Evolutionary conservation across 1,139 yeast genomes (phyloP).

Genomic region (Magnusiomyces fungicola): DNA sequence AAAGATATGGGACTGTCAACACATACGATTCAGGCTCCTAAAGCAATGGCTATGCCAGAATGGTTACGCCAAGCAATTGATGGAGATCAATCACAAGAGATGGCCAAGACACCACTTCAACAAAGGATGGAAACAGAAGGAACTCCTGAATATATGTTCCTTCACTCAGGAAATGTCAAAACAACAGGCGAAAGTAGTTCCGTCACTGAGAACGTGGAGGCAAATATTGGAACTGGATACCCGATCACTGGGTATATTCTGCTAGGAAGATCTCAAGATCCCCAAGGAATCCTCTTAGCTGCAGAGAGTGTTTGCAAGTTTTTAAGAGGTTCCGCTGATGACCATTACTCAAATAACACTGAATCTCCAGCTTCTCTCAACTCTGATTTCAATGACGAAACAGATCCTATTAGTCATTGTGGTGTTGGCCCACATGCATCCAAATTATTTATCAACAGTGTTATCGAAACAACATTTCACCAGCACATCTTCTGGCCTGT

Average conservation of each 20-base stretch:
- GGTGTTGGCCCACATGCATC: not conserved
- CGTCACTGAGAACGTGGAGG: not conserved
- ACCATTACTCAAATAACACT: not conserved
- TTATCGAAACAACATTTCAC: not conserved
- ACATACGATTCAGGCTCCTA: not conserved
- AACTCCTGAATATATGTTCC: not conserved
- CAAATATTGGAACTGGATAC: not conserved
- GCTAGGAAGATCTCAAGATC: slow-evolving; percentile 1
- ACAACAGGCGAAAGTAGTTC: too few relatives aligned
- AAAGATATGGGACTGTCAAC: not conserved
- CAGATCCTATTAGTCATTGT: too few relatives aligned
- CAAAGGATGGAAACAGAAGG: not conserved
- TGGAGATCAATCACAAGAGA: not conserved
- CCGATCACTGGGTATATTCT: not conserved
- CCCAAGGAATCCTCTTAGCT: not conserved
- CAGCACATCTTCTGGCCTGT: not conserved
- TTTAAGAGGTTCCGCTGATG: not conserved
- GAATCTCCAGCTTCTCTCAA: not conserved
- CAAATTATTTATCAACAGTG: not conserved
- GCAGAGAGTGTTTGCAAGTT: not conserved
- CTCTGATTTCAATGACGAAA: not conserved
- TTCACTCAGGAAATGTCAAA: not conserved
- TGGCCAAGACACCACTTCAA: not conserved
- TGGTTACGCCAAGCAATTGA: not conserved
- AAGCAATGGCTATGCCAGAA: not conserved